Evolutionary conservation across 306 rosid genomes (phyloP).

Genomic region (Casuarina glauca): DNA sequence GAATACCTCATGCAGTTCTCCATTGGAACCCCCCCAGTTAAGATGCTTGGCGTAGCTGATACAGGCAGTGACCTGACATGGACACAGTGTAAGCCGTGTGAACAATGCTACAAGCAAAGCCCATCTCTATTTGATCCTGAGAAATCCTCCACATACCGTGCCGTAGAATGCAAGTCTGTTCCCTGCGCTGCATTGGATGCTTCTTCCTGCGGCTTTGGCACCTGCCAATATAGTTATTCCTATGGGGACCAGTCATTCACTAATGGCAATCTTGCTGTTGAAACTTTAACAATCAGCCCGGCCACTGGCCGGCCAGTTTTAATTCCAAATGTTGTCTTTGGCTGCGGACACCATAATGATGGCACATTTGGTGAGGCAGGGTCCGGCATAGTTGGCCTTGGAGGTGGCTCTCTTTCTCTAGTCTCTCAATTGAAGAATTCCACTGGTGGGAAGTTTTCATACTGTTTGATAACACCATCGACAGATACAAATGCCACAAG

Average conservation of each 20-base stretch:
- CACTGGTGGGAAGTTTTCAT: constrained; percentile 42
- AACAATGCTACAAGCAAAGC: constrained; percentile 47
- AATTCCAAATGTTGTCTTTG: constrained; percentile 28
- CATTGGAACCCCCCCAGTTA: constrained; percentile 51
- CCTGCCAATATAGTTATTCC: constrained; percentile 30
- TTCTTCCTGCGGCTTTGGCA: constrained; percentile 3
- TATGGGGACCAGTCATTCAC: constrained; percentile 55
- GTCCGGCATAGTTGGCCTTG: constrained; percentile 57
- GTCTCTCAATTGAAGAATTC: constrained; percentile 46
- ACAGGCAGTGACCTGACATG: constrained; percentile 67
- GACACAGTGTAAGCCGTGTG: constrained; percentile 67
- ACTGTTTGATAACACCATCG: constrained; percentile 39
- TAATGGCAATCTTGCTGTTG: constrained; percentile 41
- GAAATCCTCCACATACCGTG: constrained; percentile 40
- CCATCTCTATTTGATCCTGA: constrained; percentile 44
- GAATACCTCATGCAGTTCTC: constrained; percentile 55
- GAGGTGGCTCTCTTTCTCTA: constrained; percentile 49
- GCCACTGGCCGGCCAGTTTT: background rate
- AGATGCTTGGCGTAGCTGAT: constrained; percentile 49
- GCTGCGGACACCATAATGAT: constrained; percentile 44
- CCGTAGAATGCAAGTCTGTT: constrained; percentile 26
- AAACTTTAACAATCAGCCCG: constrained; percentile 37
- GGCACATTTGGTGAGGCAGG: constrained; percentile 42
- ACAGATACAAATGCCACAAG: constrained; percentile 8
- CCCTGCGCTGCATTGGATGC: constrained; percentile 10